Evolutionary conservation across 371 early-diverging fungal species (phyloP), one percentile per base, ranked within the genome.

Genomic region (Rhizomucor miehei): DNA sequence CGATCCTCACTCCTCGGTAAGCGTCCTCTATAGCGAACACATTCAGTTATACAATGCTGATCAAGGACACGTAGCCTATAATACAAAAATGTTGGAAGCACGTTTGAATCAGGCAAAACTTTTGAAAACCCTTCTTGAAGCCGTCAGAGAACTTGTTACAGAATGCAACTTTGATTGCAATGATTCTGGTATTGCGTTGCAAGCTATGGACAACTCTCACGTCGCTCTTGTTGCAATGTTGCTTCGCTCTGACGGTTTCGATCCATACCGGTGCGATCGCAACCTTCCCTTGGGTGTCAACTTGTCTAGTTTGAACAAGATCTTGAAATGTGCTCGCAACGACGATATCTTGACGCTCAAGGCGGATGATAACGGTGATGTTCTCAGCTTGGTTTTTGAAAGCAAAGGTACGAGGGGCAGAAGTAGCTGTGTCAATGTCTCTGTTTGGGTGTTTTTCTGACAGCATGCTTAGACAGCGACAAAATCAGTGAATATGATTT

Each of bases 191-290:
- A 91, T 99, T 57, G 84, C 91, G 25, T 84, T 99, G n/a, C 99
- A 99, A 81, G 95, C 97, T 50, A 99, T 99, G 98, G 99, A 99
- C 78, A 92, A 89, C 80, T 89, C 96, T 38, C 98, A 99, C 76
- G 95, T 99, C 14, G 96, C 97, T 19, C 84, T 99, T 51, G 95
- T 95, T 9, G 82, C 95, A 24, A 84, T 98, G 57, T 74, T 94
- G 60, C 78, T 98, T 44, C 86, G 93, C 52, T 73, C 88, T 37
- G 88, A 90, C 47, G 95, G 92, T 14, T 99, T 99, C 70, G 92
- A 94, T 60, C 92, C 93, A 56, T 99, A 90, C 82, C 89, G 99
- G 56, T 95, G 94, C 73, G 97, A 98, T 77, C 87, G 95, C 63
- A 89, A 89, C 72, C 74, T 95, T 48, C 86, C 93, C 38, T 84